Percentiles rank a stretch among this genome's conserved stretches.
These are phyloP conservation scores for Coemansia sp. DNA, from an alignment of 192 early-diverging fungal species.

Conservation along the genomic window DNA sequence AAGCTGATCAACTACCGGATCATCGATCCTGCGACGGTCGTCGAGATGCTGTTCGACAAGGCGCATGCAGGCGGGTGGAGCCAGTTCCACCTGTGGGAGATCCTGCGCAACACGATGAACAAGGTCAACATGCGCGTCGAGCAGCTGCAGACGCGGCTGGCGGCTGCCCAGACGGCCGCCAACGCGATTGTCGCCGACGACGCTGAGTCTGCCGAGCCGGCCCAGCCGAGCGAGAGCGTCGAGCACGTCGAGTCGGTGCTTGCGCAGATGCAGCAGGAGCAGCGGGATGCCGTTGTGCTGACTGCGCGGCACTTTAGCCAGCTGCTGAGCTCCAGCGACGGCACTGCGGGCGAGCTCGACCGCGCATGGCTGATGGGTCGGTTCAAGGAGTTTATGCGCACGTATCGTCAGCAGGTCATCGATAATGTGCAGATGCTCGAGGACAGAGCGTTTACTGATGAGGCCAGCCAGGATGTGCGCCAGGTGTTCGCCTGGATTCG, in stretches of 20 bases:
- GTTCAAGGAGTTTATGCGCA: constrained; percentile 60
- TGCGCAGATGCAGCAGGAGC: constrained; percentile 69
- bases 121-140: constrained; percentile 83
- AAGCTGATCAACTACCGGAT: constrained; percentile 96
- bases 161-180: constrained; percentile 22
- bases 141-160: constrained; percentile 38
- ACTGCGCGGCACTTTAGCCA: constrained; percentile 66
- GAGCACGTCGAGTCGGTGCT: constrained; percentile 63
- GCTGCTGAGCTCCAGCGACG: constrained; percentile 47
- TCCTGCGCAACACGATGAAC: constrained; percentile 76
- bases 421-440: constrained; percentile 51
- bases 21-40: constrained; percentile 77
- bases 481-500: constrained; percentile 30
- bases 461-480: constrained; percentile 35
- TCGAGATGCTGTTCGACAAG: constrained; percentile 72
- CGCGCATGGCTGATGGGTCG: constrained; percentile 65
- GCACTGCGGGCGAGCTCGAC: constrained; percentile 59
- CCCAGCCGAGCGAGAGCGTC: constrained; percentile 50
- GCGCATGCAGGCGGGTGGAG: constrained; percentile 37
- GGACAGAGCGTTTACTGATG: constrained; percentile 47
- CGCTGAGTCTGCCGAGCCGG: constrained; percentile 14
- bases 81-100: constrained; percentile 79
- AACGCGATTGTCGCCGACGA: constrained; percentile 27
- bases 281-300: constrained; percentile 76
- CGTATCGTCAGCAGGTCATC: constrained; percentile 53